These are phyloP conservation scores for Crithidia fasciculata DNA, from an alignment of 208 protist genomes.

Conservation along the genomic window DNA sequence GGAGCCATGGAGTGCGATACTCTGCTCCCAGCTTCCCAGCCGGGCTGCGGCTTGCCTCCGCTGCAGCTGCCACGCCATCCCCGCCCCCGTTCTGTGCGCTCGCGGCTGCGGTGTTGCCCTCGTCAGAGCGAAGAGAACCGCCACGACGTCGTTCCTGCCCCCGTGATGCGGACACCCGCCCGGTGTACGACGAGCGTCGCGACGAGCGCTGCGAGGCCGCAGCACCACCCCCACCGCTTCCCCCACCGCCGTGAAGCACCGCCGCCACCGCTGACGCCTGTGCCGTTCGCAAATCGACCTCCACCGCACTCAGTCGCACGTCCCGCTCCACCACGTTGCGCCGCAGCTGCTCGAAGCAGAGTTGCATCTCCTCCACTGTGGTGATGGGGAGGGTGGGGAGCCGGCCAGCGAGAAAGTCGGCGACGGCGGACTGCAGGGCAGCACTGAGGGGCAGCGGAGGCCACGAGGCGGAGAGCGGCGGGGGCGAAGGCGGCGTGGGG, in stretches of 20 bases:
- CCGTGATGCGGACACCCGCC: background rate
- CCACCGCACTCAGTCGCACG: constrained; percentile 20
- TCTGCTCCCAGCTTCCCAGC: background rate
- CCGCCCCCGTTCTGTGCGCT: too few species aligned
- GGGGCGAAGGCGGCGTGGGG: background rate
- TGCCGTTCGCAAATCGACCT: constrained; percentile 37
- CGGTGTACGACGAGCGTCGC: background rate
- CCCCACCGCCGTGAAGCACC: background rate
- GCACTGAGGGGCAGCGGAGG: background rate
- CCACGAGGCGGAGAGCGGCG: background rate
- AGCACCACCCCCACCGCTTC: background rate
- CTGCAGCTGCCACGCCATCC: background rate
- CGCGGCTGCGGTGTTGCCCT: too few species aligned
- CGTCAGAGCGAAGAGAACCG: background rate
- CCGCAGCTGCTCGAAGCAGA: constrained; percentile 81
- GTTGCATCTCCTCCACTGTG: constrained; percentile 85
- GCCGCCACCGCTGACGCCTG: constrained; percentile 20
- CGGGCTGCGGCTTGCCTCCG: background rate
- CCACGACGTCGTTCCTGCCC: background rate
- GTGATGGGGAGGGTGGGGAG: constrained; percentile 65
- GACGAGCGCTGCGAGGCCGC: background rate
- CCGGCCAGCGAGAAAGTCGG: constrained; percentile 68
- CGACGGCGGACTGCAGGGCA: constrained; percentile 53
- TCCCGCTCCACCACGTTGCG: constrained; percentile 45
- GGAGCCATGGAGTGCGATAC: background rate